Base-by-base conservation (phyloP, 1,284 basidiomycete species). In the Anthracocystis setariae region DNA sequence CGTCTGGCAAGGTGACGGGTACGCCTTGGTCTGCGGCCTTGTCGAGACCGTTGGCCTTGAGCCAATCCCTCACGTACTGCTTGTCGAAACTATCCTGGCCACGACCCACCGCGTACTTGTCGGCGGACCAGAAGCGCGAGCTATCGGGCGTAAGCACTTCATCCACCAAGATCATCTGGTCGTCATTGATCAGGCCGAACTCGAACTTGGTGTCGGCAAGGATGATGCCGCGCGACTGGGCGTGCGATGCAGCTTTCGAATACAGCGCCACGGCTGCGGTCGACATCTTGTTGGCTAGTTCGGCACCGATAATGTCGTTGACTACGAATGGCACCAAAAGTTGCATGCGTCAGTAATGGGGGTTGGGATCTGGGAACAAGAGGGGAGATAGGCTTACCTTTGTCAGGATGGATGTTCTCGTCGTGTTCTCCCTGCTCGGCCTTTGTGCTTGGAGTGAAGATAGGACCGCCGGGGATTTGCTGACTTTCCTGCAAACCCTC, bases 371-470 rank as follows among this genome's bases (percentile, higher is more conserved):
- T n/a, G n/a, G n/a, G 15, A 15, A 21, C 13, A 38, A n/a, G 18
- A 13, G 35, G n/a, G 13, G 25, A 18, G 9, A 8, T 20, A n/a
- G n/a, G 32, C 74, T 52, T 50, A 91, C 93, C 91, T 87, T 89
- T 87, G 74, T 91, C 90, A 1, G 94, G 93, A 52, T 94, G 93
- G 70, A 99, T 97, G 83, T 99, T 99, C 83, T 98, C 94, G 83
- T 98, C 95, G 81, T 98, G 94, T 38, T 88, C 87, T 7, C 96
- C 96, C 78, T 92, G 90, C 61, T 94, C 94, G 0, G 95, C 96
- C 83, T 99, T 98, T 10, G 95, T 98, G 1, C 92, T 95, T 0
- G 96, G 96, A 0, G 96, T 98, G 82, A 98, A 96, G 44, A 98
- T 85, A 0, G 95, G 92, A 20, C 80, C 80, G 42, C 64, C 60